Percentiles rank a stretch among this genome's conserved stretches.
phyloP scores from a whole-genome alignment of 495 filamentous ascomycete genomes.

The Recurvomyces mirabilis region DNA sequence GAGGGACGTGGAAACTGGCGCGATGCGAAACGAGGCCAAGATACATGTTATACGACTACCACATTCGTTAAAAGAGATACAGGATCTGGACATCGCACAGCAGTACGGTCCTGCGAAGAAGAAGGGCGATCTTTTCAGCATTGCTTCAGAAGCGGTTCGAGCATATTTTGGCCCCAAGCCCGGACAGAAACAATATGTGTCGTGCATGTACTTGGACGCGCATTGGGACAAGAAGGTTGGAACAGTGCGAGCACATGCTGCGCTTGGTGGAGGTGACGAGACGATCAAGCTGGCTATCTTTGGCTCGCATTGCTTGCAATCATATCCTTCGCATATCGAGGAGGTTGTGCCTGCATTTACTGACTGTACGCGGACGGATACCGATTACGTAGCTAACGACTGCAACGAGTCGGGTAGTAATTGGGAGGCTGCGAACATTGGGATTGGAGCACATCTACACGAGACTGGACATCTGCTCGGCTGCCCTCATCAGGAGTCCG shows the following conservation, averaged over 20 bases:
- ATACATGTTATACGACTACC: constrained; percentile 69
- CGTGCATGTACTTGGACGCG: constrained; percentile 69
- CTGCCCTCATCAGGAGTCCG: constrained; percentile 74
- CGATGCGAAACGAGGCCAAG: constrained; percentile 80
- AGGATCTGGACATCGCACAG: constrained; percentile 68
- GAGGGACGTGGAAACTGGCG: constrained; percentile 53
- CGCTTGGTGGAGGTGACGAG: constrained; percentile 55
- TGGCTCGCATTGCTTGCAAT: constrained; percentile 79
- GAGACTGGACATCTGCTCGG: constrained; percentile 81
- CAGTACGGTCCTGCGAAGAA: constrained; percentile 57
- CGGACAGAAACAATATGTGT: constrained; percentile 77
- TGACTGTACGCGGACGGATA: constrained; percentile 82
- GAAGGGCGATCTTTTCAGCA: constrained; percentile 59
- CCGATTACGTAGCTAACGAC: constrained; percentile 69
- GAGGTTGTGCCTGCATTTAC: constrained; percentile 76
- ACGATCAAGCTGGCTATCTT: constrained; percentile 77
- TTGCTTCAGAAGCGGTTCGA: constrained; percentile 64
- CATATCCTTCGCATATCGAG: constrained; percentile 72
- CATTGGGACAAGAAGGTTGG: constrained; percentile 70
- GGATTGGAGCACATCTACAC: constrained; percentile 84
- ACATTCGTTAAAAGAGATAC: constrained; percentile 76
- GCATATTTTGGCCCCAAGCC: constrained; percentile 59
- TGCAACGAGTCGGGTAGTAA: constrained; percentile 72
- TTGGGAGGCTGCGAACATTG: constrained; percentile 85
- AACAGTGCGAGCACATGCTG: constrained; percentile 68